phyloP scores from a whole-genome alignment of 352 stramenopile species.

The Blastocystis sp. region DNA sequence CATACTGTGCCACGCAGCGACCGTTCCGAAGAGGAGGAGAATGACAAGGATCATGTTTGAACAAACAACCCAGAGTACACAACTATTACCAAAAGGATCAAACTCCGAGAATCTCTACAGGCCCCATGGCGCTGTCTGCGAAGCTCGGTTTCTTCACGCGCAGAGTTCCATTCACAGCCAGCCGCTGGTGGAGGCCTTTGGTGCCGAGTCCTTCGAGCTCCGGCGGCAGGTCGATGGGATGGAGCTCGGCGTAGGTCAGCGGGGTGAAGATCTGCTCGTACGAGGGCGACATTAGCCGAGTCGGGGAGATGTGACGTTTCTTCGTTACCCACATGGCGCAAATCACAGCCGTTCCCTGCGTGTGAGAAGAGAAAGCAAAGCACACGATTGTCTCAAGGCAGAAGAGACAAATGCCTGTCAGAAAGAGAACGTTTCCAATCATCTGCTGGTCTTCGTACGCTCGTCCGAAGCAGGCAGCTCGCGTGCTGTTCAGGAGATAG shows the following conservation, averaged over 20 bases:
- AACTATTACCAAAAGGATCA: background rate
- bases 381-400: background rate
- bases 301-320: slow-evolving; percentile 42
- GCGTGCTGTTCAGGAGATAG: background rate
- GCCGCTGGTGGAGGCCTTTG: slow-evolving; percentile 27
- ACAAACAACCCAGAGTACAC: slow-evolving; percentile 30
- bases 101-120: slow-evolving; percentile 32
- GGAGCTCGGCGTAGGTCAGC: slow-evolving; percentile 27
- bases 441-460: background rate
- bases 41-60: background rate
- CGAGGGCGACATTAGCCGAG: slow-evolving; percentile 34
- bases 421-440: background rate
- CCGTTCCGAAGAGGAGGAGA: background rate
- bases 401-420: background rate
- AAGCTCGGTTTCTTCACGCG: slow-evolving; percentile 7
- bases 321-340: slow-evolving; percentile 37
- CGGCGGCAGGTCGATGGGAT: slow-evolving; percentile 12
- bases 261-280: slow-evolving; percentile 52
- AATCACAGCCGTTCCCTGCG: background rate
- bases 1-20: slow-evolving; percentile 3
- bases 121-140: background rate
- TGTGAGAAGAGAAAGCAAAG: background rate
- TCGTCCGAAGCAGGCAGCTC: slow-evolving; percentile 6
- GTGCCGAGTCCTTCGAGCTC: slow-evolving; percentile 26
- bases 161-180: slow-evolving; percentile 41